These are phyloP conservation scores for Colletotrichum graminicola DNA, from an alignment of 2,329 filamentous ascomycete species.

Conservation along the genomic window DNA sequence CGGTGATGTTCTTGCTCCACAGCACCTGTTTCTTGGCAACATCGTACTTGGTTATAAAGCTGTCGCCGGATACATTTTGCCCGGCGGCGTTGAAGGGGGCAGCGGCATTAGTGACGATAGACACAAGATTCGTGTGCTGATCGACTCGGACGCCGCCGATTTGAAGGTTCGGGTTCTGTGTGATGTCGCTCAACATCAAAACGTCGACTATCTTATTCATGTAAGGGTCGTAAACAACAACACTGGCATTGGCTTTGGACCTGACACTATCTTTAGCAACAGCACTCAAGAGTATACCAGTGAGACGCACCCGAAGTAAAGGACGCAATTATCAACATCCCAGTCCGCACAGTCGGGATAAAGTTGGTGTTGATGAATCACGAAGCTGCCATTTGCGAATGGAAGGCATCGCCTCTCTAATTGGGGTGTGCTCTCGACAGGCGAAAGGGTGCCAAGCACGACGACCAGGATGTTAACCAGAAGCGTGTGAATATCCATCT, in stretches of 20 bases:
- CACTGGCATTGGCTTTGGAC: conserved; percentile 44
- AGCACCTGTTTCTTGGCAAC: conserved; percentile 38
- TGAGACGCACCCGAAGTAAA: conserved; percentile 49
- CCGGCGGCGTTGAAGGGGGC: conserved; percentile 42
- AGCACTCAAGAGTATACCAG: too few relatives aligned
- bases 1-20: conserved; percentile 43
- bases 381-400: conserved; percentile 44
- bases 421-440: conserved; percentile 2
- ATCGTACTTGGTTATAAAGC: conserved; percentile 45
- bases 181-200: conserved; percentile 41
- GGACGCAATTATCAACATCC: conserved; percentile 48
- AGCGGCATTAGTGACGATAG: conserved; percentile 42
- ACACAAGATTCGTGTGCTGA: conserved; percentile 34
- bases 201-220: conserved; percentile 39
- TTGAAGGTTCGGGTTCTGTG: conserved; percentile 39
- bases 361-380: conserved; percentile 48
- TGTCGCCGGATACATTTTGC: conserved; percentile 42
- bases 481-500: background rate
- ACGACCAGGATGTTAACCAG: background rate
- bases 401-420: conserved; percentile 39
- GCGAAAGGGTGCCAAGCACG: background rate
- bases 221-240: conserved; percentile 44
- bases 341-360: conserved; percentile 55
- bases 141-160: conserved; percentile 43
- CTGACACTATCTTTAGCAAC: conserved; percentile 16